Evolutionary conservation across 805 yeast genomes (phyloP).

Genomic region (Zygosaccharomyces lentus): DNA sequence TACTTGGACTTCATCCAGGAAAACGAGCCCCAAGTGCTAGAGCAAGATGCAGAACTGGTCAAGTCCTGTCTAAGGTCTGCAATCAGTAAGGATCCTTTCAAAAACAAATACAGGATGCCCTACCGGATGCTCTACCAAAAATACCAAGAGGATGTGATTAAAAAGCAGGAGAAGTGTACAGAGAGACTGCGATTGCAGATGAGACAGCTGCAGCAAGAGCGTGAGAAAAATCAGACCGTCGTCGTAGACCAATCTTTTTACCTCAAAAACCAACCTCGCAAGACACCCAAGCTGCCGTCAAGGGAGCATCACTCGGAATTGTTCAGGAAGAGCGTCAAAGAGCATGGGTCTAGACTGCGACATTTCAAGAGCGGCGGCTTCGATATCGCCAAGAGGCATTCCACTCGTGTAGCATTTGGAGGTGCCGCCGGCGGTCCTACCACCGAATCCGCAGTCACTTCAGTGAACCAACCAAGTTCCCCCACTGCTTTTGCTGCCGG

Average conservation of each 20-base stretch:
- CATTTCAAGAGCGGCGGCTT: slow-evolving; percentile 21
- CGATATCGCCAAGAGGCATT: slow-evolving; percentile 15
- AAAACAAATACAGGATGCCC: slow-evolving; percentile 34
- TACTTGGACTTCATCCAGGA: slow-evolving; percentile 17
- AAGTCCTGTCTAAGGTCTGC: slow-evolving; percentile 13
- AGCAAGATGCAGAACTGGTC: slow-evolving; percentile 16
- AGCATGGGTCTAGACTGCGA: slow-evolving; percentile 18
- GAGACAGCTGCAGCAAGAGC: slow-evolving; percentile 29
- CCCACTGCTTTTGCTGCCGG: slow-evolving; percentile 1
- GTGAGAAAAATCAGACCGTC: slow-evolving; percentile 32
- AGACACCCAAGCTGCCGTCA: slow-evolving; percentile 5
- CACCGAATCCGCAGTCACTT: background rate
- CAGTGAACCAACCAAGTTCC: background rate
- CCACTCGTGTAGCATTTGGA: slow-evolving; percentile 32
- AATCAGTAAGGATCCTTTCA: slow-evolving; percentile 19
- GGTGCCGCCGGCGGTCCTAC: slow-evolving; percentile 28
- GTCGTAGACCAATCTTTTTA: slow-evolving; percentile 24
- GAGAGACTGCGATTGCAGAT: slow-evolving; percentile 34
- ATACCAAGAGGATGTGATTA: slow-evolving; percentile 32
- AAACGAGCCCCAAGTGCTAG: slow-evolving; percentile 12
- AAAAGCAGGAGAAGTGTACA: slow-evolving; percentile 36
- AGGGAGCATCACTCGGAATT: slow-evolving; percentile 14
- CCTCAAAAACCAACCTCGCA: slow-evolving; percentile 13
- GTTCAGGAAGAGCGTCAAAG: slow-evolving; percentile 21
- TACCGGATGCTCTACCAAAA: slow-evolving; percentile 35